A percentile compares a stretch with the other conserved stretches of the same genome.
These are phyloP conservation scores for Lepiota brunneoincarnata DNA, from an alignment of 768 basidiomycete species.

Conservation along the genomic window DNA sequence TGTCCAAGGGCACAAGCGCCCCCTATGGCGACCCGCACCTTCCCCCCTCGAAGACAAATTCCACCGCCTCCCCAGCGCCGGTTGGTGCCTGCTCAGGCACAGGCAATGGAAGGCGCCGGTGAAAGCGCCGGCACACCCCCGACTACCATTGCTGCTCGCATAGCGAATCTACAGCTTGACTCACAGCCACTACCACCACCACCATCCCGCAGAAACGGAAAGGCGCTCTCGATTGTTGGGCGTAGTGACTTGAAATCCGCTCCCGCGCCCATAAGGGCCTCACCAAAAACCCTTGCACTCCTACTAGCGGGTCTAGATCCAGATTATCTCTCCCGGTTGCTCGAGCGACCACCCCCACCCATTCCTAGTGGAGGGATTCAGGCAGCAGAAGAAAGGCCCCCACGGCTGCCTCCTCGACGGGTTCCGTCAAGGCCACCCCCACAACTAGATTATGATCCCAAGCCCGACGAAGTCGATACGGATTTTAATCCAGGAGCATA, in stretches of 20 bases:
- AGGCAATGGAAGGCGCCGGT: background rate
- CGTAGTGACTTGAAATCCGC: background rate
- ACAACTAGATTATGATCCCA: background rate
- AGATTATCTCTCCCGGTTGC: slow-evolving; percentile 5
- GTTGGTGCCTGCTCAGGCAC: slow-evolving; percentile 1
- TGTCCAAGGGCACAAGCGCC: too few relatives aligned
- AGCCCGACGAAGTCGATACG: background rate
- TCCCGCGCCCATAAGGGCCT: background rate
- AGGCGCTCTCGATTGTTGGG: background rate
- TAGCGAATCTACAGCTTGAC: slow-evolving; percentile 25
- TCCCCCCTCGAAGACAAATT: slow-evolving; percentile 4
- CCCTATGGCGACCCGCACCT: background rate
- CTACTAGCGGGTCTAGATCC: slow-evolving; percentile 11
- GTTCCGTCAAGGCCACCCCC: background rate
- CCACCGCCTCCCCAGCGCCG: slow-evolving; percentile 15
- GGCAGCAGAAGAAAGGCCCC: slow-evolving; percentile 10
- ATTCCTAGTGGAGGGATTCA: slow-evolving; percentile 18
- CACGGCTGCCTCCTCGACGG: slow-evolving; percentile 3
- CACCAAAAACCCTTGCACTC: background rate
- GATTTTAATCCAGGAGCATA: background rate
- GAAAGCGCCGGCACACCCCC: background rate
- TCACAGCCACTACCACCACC: background rate
- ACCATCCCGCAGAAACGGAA: background rate
- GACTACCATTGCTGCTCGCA: slow-evolving; percentile 25
- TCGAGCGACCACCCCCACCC: slow-evolving; percentile 17